Evolutionary conservation across 2,329 filamentous ascomycete species (phyloP).

Genomic region (Penicillium sclerotiorum): DNA sequence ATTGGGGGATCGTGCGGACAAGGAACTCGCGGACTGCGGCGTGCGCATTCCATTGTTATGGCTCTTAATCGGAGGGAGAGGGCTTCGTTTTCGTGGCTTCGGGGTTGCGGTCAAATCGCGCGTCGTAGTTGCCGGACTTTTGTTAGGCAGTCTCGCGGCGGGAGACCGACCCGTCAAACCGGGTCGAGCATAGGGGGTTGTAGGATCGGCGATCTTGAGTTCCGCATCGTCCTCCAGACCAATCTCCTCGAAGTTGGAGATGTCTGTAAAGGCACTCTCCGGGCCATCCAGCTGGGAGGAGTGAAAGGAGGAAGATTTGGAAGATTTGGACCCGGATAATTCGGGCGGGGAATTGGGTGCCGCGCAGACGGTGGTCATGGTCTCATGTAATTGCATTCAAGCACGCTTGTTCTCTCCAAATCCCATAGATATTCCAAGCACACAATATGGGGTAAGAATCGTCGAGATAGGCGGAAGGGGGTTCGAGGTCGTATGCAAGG

Average conservation of each 20-base stretch:
- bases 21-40: constrained; percentile 30
- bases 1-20: constrained; percentile 27
- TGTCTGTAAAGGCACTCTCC: constrained; percentile 69
- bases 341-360: constrained; percentile 72
- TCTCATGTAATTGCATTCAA: constrained; percentile 34
- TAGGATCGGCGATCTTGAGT: constrained; percentile 31
- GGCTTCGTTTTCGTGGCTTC: constrained; percentile 27
- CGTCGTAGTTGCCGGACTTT: constrained; percentile 31
- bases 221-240: constrained; percentile 73
- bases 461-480: constrained; percentile 19
- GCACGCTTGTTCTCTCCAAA: constrained; percentile 16
- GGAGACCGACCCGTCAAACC: constrained; percentile 30
- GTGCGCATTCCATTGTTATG: constrained; percentile 30
- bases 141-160: constrained; percentile 29
- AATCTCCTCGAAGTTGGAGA: constrained; percentile 90
- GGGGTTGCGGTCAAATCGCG: constrained; percentile 38
- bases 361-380: constrained; percentile 48
- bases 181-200: constrained; percentile 31
- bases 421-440: constrained; percentile 5
- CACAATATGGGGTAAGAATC: constrained; percentile 17
- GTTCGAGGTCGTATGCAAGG: constrained; percentile 20
- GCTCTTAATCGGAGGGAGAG: constrained; percentile 26
- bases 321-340: constrained; percentile 82
- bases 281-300: constrained; percentile 73
- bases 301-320: constrained; percentile 85